Evolutionary conservation across 2,329 filamentous ascomycete genomes (phyloP).

Genomic region (Fusarium sp.): DNA sequence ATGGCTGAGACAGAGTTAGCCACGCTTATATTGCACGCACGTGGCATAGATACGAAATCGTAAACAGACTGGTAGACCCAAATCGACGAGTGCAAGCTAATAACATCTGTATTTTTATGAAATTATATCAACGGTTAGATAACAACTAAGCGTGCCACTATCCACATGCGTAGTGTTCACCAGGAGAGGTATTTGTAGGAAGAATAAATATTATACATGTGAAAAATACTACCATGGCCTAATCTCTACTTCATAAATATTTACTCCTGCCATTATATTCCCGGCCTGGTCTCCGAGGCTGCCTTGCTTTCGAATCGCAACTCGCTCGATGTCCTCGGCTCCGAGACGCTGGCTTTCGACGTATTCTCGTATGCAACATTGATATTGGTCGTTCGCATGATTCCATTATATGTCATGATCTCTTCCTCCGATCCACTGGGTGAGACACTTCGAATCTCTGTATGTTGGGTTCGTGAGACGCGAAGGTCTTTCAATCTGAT

Average conservation of each 20-base stretch:
- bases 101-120: no score
- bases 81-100: no score
- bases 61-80: no score
- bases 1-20: no score
- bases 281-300: constrained; percentile 11
- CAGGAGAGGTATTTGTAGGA: no score
- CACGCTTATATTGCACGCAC: accelerated
- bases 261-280: neutral
- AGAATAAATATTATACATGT: no score
- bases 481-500: constrained; percentile 43
- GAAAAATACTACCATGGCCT: no score
- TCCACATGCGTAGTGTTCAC: no score
- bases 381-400: constrained; percentile 55
- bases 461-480: constrained; percentile 42
- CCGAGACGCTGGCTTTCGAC: constrained; percentile 23
- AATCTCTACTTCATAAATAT: no score
- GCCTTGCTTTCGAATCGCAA: constrained; percentile 27
- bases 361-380: constrained; percentile 44
- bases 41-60: no score
- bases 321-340: constrained; percentile 31
- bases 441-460: constrained; percentile 55
- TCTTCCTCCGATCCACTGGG: constrained; percentile 57
- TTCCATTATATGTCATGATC: constrained; percentile 59
- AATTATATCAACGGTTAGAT: no score
- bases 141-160: no score